Base-by-base conservation (phyloP, 202 grass and related monocot species). In the Setaria viridis region DNA sequence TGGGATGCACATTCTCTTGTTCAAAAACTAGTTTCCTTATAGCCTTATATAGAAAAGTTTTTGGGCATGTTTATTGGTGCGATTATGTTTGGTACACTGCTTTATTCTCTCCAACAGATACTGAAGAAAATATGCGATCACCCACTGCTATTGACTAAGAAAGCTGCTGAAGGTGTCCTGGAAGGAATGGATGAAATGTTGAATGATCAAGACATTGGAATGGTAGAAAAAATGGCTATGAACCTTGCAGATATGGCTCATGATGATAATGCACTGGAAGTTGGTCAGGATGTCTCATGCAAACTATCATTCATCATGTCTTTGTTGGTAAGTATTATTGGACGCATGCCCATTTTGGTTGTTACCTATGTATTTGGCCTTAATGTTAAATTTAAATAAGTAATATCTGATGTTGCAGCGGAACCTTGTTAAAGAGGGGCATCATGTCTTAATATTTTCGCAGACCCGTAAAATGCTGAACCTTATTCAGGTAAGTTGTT, bases 91-190 rank as follows among this genome's bases (percentile, higher is more conserved):
- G 19, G 7, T 78, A 42, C 47, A 55, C 16, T 53, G 6, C 62
- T 65, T 70, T 48, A 43, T 82, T 43, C 58, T 49, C 53, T 91
- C 67, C 82, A 84, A 79, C 71, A 98, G 95, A 95, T 95, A 90
- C 72, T 98, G 80, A 98, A 98, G 87, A 98, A 98, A 84, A 98
- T 98, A 85, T 98, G 91, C 57, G 95, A 98, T 76, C 95, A 98
- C 29, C 95, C 95, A 70, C 70, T 95, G 73, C 80, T 98, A 67
- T 89, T 98, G 70, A 98, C 95, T 62, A 98, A 95, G 83, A 94
- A 21, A 95, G 95, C 80, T 1, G 92, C 92, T 77, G 95, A 95
- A 75, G 95, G 90, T 70, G 68, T 98, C 21, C 82, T 98, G 62
- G 95, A 98, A 90, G 95, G 95, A 72, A 98, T 98, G 80, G 92